A percentile compares a stretch with the other conserved stretches of the same genome.
Conservation (phyloP, 1,139 yeast species). For the Candida freyschussii region DNA sequence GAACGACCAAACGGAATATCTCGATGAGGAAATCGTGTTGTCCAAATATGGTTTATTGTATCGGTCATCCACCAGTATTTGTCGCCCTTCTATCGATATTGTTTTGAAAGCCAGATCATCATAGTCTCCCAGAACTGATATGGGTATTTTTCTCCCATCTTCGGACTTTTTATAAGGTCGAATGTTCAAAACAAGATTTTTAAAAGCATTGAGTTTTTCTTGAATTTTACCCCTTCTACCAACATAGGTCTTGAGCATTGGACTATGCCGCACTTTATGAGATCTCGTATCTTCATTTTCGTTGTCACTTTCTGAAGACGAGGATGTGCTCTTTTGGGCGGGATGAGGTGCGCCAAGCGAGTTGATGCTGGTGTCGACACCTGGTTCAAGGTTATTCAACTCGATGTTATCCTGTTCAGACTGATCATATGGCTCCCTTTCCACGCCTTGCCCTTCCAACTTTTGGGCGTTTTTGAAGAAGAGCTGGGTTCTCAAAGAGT, state of each 20-base stretch:
- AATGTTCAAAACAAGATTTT: constrained; percentile 29
- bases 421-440: constrained; percentile 4
- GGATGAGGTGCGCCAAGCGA: not conserved
- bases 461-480: constrained; percentile 43
- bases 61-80: constrained; percentile 59
- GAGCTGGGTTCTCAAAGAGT: constrained; percentile 69
- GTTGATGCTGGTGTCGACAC: too few relatives aligned
- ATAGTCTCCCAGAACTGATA: constrained; percentile 38
- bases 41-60: constrained; percentile 55
- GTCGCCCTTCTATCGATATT: constrained; percentile 14
- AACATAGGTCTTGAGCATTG: constrained; percentile 14
- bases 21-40: constrained; percentile 79
- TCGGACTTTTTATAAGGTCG: constrained; percentile 37
- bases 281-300: constrained; percentile 16
- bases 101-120: constrained; percentile 17
- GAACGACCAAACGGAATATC: constrained; percentile 76
- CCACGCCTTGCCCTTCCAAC: constrained; percentile 11
- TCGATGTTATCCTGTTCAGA: constrained; percentile 6
- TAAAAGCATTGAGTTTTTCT: constrained; percentile 19
- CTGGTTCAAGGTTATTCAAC: constrained; percentile 7
- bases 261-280: constrained; percentile 13
- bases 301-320: too few relatives aligned
- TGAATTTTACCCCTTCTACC: constrained; percentile 24
- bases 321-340: too few relatives aligned
- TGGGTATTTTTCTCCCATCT: constrained; percentile 74